Conservation (phyloP, 768 basidiomycete genomes). For the Flagelloscypha sp. region DNA sequence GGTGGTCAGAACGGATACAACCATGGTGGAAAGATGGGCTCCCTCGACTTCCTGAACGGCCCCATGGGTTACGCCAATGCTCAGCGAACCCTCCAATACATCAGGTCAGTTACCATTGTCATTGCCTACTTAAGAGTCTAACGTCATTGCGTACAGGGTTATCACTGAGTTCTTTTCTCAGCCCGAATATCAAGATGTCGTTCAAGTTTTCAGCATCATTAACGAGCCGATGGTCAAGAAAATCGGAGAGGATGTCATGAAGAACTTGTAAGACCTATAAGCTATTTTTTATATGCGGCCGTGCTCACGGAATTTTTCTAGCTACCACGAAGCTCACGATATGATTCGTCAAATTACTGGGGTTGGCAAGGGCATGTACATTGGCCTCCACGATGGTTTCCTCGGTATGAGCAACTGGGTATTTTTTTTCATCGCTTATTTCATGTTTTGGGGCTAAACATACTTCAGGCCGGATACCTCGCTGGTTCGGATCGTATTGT, state of each 20-base stretch:
- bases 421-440: no score
- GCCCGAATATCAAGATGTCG: constrained; percentile 74
- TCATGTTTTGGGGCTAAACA: no score
- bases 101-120: no score
- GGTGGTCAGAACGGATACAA: constrained; percentile 90
- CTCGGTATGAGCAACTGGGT: constrained; percentile 31
- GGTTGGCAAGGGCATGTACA: constrained; percentile 76
- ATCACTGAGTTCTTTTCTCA: constrained; percentile 90
- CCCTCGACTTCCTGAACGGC: constrained; percentile 46
- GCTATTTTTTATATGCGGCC: constrained; percentile 33
- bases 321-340: constrained; percentile 84
- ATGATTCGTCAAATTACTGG: constrained; percentile 75
- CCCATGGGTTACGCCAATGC: constrained; percentile 67
- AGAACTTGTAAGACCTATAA: constrained; percentile 38
- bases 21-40: constrained; percentile 80
- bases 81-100: constrained; percentile 49
- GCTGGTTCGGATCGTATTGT: constrained; percentile 45
- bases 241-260: constrained; percentile 45
- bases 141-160: constrained; percentile 53
- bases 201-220: constrained; percentile 74
- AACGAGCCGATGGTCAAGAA: constrained; percentile 35
- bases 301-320: constrained; percentile 28
- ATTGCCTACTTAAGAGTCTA: no score
- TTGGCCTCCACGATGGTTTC: constrained; percentile 49
- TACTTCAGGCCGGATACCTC: constrained; percentile 34